A percentile compares a stretch with the other conserved stretches of the same genome.
Conservation (phyloP, 805 yeast species). For the Jamesozyma rosinii region DNA sequence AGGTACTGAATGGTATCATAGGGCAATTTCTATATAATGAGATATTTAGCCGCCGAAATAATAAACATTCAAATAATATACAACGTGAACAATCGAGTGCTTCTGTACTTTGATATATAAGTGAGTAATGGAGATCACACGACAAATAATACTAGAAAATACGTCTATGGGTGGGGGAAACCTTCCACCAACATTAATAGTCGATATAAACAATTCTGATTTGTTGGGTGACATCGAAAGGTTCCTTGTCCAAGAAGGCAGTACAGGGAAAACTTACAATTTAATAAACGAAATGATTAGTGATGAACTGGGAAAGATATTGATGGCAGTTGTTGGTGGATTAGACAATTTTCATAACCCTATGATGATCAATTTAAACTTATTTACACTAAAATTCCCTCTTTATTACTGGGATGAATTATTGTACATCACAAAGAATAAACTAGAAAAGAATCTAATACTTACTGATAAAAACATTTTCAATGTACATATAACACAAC, state of each 20-base stretch:
- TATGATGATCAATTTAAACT: constrained; percentile 4
- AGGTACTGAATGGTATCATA: no score
- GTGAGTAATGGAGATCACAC: constrained; percentile 7
- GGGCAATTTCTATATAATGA: no score
- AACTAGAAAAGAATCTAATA: not conserved
- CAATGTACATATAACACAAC: constrained; percentile 6
- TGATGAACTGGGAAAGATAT: not conserved
- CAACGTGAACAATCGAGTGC: no score
- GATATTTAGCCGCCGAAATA: no score
- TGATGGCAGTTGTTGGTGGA: not conserved
- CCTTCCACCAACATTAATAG: not conserved
- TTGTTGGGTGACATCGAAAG: not conserved
- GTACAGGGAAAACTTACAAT: not conserved
- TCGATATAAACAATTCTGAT: constrained; percentile 5
- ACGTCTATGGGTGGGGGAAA: not conserved
- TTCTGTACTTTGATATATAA: no score
- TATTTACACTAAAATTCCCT: constrained; percentile 2
- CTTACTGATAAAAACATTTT: not conserved
- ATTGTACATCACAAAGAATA: not conserved
- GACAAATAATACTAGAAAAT: not conserved
- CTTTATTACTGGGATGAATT: constrained; percentile 8
- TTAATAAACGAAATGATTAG: not conserved
- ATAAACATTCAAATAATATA: no score
- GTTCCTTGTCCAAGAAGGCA: not conserved
- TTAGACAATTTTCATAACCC: not conserved